Evolutionary conservation across 495 filamentous ascomycete genomes (phyloP).

Genomic region (Penicillium coffeae): DNA sequence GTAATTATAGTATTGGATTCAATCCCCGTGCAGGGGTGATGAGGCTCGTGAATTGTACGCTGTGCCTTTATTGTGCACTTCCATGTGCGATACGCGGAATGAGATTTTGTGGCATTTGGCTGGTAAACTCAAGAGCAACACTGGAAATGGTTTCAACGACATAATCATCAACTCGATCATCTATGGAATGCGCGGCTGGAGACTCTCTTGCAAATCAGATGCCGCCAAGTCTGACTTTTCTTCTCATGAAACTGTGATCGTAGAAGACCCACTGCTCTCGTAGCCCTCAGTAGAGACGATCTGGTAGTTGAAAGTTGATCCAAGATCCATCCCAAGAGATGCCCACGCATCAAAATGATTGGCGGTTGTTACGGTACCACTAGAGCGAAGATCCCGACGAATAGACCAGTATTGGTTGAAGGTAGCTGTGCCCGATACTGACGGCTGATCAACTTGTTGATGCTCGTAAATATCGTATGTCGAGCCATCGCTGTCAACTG

Average conservation of each 20-base stretch:
- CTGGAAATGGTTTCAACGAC: too few relatives aligned
- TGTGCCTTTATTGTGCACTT: too few relatives aligned
- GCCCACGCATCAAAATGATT: constrained; percentile 67
- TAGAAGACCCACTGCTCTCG: constrained; percentile 47
- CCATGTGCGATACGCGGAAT: too few relatives aligned
- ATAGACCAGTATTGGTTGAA: constrained; percentile 63
- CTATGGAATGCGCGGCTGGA: too few relatives aligned
- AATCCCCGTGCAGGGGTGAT: too few relatives aligned
- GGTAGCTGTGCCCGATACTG: constrained; percentile 54
- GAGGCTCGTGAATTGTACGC: too few relatives aligned
- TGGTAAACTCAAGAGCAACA: too few relatives aligned
- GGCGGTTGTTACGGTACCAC: constrained; percentile 48
- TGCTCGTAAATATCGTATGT: constrained; percentile 63
- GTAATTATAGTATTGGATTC: too few relatives aligned
- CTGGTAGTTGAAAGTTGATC: constrained; percentile 52
- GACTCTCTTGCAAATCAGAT: too few relatives aligned
- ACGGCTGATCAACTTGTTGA: constrained; percentile 56
- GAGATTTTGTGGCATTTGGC: too few relatives aligned
- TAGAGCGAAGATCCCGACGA: constrained; percentile 47
- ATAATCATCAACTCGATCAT: too few relatives aligned
- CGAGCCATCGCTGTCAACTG: constrained; percentile 53
- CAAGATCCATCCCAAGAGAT: constrained; percentile 42
- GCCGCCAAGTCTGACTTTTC: too few relatives aligned
- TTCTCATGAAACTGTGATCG: constrained; percentile 44
- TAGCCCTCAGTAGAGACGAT: constrained; percentile 61